phyloP scores from a whole-genome alignment of 2,329 filamentous ascomycete genomes.

The Raffaelea deltoideospora region DNA sequence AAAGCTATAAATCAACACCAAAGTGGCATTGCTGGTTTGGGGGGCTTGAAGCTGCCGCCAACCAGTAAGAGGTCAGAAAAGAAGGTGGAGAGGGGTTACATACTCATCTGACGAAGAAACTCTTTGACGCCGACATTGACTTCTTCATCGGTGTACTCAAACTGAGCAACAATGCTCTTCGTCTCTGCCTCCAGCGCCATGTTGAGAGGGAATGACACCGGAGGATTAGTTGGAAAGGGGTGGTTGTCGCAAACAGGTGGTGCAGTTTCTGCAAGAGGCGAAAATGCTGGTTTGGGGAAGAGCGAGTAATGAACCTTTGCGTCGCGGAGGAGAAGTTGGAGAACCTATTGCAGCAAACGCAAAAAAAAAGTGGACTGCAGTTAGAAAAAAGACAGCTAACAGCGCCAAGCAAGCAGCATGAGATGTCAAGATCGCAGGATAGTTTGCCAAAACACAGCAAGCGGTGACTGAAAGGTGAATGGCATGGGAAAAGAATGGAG shows the following conservation, averaged over 20 bases:
- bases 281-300: neutral
- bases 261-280: conserved; percentile 22
- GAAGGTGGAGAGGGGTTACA: neutral
- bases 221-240: conserved; percentile 37
- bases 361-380: neutral
- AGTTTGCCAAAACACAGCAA: too few species aligned
- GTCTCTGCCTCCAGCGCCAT: conserved; percentile 58
- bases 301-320: conserved; percentile 23
- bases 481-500: neutral
- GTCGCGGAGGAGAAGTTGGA: conserved; percentile 35
- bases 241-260: conserved; percentile 38
- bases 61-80: neutral
- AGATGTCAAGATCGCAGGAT: too few species aligned
- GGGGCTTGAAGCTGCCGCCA: neutral
- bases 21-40: too few species aligned
- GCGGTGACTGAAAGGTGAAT: too few species aligned
- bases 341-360: conserved; percentile 1
- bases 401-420: too few species aligned
- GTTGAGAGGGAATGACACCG: conserved; percentile 37
- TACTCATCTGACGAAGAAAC: conserved; percentile 74
- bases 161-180: conserved; percentile 65
- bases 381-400: too few species aligned
- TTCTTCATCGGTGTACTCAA: conserved; percentile 67
- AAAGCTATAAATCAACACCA: too few species aligned
- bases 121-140: conserved; percentile 70